phyloP scores from a whole-genome alignment of 2,329 filamentous ascomycete genomes.

The Cadophora luteo-olivacea region DNA sequence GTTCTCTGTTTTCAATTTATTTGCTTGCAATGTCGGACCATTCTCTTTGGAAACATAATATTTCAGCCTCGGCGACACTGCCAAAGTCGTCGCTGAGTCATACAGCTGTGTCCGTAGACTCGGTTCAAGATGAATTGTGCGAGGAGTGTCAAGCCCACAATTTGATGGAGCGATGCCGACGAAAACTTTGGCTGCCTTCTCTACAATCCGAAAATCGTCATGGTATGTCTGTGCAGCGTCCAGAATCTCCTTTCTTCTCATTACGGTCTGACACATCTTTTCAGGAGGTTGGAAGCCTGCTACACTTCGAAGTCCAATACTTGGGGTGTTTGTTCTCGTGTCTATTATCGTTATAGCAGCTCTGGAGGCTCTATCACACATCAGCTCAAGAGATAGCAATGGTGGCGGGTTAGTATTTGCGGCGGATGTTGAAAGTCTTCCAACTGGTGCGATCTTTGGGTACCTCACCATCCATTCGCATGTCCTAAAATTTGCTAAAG shows the following conservation, averaged over 20 bases:
- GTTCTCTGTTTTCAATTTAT: background rate
- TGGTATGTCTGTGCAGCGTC: background rate
- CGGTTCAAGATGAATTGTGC: too few relatives aligned
- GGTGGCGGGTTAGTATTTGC: constrained; percentile 49
- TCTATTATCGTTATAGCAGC: constrained; percentile 50
- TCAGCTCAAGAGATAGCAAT: constrained; percentile 27
- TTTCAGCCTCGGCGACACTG: too few relatives aligned
- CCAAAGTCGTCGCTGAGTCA: too few relatives aligned
- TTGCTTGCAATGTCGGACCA: too few relatives aligned
- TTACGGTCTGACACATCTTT: background rate
- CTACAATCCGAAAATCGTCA: background rate
- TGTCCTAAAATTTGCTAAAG: background rate
- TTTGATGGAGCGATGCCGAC: too few relatives aligned
- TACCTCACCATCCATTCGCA: constrained; percentile 37
- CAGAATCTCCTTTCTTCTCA: background rate
- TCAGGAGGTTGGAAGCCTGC: constrained; percentile 47
- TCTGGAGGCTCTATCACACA: constrained; percentile 53
- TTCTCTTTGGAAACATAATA: too few relatives aligned
- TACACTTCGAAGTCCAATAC: constrained; percentile 47
- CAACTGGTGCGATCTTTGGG: constrained; percentile 45
- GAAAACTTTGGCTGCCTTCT: too few relatives aligned
- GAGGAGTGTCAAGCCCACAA: too few relatives aligned
- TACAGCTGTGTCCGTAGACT: too few relatives aligned
- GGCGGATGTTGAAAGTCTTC: constrained; percentile 44
- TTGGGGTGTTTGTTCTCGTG: constrained; percentile 46